A percentile compares a stretch with the other conserved stretches of the same genome.
phyloP scores from a whole-genome alignment of 2,329 filamentous ascomycete genomes.

The Epichloe brachyelytri region DNA sequence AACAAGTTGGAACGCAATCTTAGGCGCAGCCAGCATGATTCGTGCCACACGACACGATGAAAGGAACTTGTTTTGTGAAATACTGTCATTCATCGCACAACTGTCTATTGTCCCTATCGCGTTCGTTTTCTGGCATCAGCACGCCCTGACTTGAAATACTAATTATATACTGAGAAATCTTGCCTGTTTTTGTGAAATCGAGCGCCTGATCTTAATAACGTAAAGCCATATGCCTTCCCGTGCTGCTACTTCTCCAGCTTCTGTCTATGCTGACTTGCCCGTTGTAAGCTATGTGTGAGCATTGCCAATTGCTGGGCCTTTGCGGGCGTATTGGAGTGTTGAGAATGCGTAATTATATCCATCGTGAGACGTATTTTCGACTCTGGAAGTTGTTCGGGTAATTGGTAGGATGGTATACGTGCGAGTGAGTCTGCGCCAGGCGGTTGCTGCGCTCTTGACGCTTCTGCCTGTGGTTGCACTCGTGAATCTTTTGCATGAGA shows the following conservation, averaged over 20 bases:
- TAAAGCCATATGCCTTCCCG: not conserved
- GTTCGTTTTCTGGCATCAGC: too few species aligned
- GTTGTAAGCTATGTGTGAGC: not conserved
- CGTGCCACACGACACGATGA: too few species aligned
- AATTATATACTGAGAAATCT: not conserved
- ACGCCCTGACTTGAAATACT: too few species aligned
- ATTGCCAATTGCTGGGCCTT: not conserved
- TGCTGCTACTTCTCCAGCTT: not conserved
- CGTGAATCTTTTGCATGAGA: not conserved
- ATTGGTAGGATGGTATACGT: not conserved
- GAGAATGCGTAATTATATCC: not conserved
- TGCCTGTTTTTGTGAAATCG: too few species aligned
- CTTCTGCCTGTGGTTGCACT: not conserved
- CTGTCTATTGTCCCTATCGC: too few species aligned
- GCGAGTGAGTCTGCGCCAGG: not conserved
- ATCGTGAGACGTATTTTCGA: constrained; percentile 2
- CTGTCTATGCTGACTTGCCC: not conserved
- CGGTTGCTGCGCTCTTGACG: not conserved
- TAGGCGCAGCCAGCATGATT: too few species aligned
- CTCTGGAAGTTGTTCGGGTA: not conserved
- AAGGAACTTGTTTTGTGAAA: too few species aligned
- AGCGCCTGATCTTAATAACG: not conserved
- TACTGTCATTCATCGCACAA: too few species aligned
- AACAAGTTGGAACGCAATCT: too few species aligned
- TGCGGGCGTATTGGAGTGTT: not conserved